Conservation (phyloP, 2,329 filamentous ascomycete species). For the Aspergillus brasiliensis region DNA sequence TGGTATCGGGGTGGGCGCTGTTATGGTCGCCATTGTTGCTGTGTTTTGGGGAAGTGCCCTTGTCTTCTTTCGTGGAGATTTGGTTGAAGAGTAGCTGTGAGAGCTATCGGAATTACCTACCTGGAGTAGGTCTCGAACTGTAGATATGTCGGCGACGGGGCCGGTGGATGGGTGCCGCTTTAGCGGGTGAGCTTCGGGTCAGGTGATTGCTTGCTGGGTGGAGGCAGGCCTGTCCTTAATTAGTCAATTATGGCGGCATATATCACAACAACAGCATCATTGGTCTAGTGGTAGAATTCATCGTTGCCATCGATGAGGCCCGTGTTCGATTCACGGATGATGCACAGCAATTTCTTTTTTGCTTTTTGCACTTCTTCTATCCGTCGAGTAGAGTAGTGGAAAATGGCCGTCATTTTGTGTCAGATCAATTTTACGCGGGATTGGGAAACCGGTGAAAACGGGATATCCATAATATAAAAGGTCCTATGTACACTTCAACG, state of each 20-base stretch:
- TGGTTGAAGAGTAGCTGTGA: not conserved
- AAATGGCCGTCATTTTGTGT: no score
- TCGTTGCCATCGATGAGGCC: constrained; percentile 51
- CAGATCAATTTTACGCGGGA: no score
- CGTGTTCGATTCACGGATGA: constrained; percentile 52
- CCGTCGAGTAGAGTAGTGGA: no score
- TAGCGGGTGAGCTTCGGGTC: constrained; percentile 5
- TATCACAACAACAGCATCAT: constrained; percentile 34
- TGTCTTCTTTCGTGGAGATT: constrained; percentile 12
- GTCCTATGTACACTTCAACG: constrained; percentile 17
- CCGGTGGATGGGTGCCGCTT: constrained; percentile 12
- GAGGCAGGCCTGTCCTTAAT: not conserved
- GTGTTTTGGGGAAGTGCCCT: constrained; percentile 25
- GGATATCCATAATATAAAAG: not conserved
- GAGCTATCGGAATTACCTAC: not conserved
- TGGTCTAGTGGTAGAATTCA: constrained; percentile 51
- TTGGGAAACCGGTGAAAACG: no score
- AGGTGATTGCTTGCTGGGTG: constrained; percentile 5
- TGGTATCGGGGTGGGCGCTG: constrained; percentile 31
- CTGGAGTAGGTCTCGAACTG: constrained; percentile 1
- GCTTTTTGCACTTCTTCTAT: constrained; percentile 12
- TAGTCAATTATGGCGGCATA: fast-evolving
- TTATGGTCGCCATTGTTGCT: constrained; percentile 42
- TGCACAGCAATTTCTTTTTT: constrained; percentile 34
- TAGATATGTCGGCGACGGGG: constrained; percentile 2